Conservation (phyloP, 805 yeast species). For the Lipomyces mesembrius region DNA sequence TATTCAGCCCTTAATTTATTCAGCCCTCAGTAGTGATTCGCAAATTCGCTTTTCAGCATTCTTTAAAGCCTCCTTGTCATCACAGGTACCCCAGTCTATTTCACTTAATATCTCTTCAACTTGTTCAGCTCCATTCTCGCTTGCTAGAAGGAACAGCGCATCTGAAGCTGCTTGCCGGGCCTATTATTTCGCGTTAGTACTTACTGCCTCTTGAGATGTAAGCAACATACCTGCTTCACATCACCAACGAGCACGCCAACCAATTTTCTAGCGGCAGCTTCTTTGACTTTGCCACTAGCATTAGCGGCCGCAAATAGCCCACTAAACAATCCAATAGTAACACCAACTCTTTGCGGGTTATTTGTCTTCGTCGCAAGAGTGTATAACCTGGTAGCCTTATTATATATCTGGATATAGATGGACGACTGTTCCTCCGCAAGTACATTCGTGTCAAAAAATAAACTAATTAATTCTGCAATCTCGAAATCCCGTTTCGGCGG, state of each 20-base stretch:
- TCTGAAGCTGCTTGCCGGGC: constrained; percentile 29
- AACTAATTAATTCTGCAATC: constrained; percentile 16
- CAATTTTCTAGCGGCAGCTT: constrained; percentile 25
- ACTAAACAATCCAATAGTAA: constrained; percentile 9
- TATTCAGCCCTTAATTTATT: neutral
- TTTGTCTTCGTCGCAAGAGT: constrained; percentile 18
- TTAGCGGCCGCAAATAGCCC: constrained; percentile 1
- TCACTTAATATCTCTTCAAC: constrained; percentile 9
- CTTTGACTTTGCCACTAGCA: constrained; percentile 12
- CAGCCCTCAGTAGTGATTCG: neutral
- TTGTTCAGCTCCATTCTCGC: neutral
- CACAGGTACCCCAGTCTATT: constrained; percentile 9
- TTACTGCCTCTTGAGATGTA: neutral
- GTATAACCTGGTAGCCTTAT: constrained; percentile 24
- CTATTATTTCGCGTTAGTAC: constrained; percentile 8
- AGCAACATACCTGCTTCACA: constrained; percentile 13
- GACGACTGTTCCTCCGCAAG: neutral
- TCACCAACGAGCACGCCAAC: constrained; percentile 12
- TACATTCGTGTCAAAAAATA: constrained; percentile 16
- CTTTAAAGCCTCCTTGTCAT: neutral
- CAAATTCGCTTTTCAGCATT: constrained; percentile 4
- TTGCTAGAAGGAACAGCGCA: constrained; percentile 18
- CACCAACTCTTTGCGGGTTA: constrained; percentile 2
- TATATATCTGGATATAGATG: constrained; percentile 14
- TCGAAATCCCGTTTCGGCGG: constrained; percentile 24